phyloP scores from a whole-genome alignment of 495 filamentous ascomycete genomes.

The Penicillium longicatenatum region DNA sequence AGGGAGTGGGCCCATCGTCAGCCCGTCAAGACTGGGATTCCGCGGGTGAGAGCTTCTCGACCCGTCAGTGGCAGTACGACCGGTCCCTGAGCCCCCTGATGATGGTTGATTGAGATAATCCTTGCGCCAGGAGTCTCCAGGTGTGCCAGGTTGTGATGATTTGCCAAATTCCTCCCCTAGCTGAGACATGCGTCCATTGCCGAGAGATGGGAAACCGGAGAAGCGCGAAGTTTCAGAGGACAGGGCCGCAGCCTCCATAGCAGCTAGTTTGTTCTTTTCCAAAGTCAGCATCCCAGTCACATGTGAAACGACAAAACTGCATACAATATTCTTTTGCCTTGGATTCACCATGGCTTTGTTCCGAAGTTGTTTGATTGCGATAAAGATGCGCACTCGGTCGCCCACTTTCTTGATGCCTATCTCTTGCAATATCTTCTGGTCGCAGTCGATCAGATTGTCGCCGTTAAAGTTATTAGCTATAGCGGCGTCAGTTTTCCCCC shows the following conservation, averaged over 20 bases:
- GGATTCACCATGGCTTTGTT: slow-evolving; percentile 81
- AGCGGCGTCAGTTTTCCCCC: slow-evolving; percentile 6
- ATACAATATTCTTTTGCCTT: slow-evolving; percentile 84
- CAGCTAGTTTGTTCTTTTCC: slow-evolving; percentile 46
- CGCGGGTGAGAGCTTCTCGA: slow-evolving; percentile 48
- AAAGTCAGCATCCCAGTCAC: slow-evolving; percentile 16
- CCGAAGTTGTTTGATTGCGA: slow-evolving; percentile 88
- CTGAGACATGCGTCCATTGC: slow-evolving; percentile 76
- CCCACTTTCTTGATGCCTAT: slow-evolving; percentile 98
- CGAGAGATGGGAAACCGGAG: slow-evolving; percentile 53
- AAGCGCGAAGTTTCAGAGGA: slow-evolving; percentile 70
- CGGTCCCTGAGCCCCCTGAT: slow-evolving; percentile 49
- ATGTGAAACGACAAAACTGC: slow-evolving; percentile 19
- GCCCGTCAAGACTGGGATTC: slow-evolving; percentile 75
- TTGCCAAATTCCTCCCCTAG: slow-evolving; percentile 57
- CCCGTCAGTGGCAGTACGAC: slow-evolving; percentile 48
- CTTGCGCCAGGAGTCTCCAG: slow-evolving; percentile 55
- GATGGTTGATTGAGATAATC: slow-evolving; percentile 54
- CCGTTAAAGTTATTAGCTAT: slow-evolving; percentile 92
- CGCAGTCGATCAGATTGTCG: slow-evolving; percentile 93
- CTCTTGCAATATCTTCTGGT: slow-evolving; percentile 94
- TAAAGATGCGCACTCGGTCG: slow-evolving; percentile 91
- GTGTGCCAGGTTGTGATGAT: slow-evolving; percentile 59
- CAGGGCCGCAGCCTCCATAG: slow-evolving; percentile 50
- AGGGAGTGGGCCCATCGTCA: slow-evolving; percentile 79